A percentile compares a stretch with the other conserved stretches of the same genome.
Conservation (phyloP, 2,329 filamentous ascomycete genomes). For the Aspergillus fumigatiaffinis region DNA sequence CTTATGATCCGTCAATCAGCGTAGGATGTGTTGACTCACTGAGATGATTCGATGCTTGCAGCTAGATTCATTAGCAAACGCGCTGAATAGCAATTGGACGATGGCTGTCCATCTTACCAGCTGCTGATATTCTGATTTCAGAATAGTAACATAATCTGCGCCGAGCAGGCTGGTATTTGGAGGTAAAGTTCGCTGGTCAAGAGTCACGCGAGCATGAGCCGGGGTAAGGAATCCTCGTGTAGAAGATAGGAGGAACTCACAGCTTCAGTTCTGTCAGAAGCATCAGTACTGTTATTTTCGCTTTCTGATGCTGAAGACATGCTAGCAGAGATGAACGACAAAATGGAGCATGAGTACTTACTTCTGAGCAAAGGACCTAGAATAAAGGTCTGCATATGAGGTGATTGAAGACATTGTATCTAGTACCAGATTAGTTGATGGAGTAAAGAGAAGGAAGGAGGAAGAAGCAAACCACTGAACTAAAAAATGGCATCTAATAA, state of each 20-base stretch:
- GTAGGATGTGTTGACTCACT: slow-evolving; percentile 6
- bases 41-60: slow-evolving; percentile 14
- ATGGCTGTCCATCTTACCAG: slow-evolving; percentile 44
- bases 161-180: slow-evolving; percentile 34
- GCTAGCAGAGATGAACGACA: no score
- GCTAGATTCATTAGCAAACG: slow-evolving; percentile 9
- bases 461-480: neutral
- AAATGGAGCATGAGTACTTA: neutral
- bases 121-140: slow-evolving; percentile 58
- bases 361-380: neutral
- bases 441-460: neutral
- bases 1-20: neutral
- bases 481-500: neutral
- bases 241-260: slow-evolving; percentile 6
- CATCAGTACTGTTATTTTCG: neutral
- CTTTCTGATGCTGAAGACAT: no score
- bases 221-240: neutral
- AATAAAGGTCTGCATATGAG: neutral
- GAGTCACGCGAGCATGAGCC: slow-evolving; percentile 2
- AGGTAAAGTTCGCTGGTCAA: slow-evolving; percentile 37
- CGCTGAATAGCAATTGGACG: neutral
- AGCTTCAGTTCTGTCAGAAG: slow-evolving; percentile 6
- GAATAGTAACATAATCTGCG: slow-evolving; percentile 50
- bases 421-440: neutral
- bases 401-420: neutral